Evolutionary conservation across 306 rosid species (phyloP).

Genomic region (Bauhinia variegata): DNA sequence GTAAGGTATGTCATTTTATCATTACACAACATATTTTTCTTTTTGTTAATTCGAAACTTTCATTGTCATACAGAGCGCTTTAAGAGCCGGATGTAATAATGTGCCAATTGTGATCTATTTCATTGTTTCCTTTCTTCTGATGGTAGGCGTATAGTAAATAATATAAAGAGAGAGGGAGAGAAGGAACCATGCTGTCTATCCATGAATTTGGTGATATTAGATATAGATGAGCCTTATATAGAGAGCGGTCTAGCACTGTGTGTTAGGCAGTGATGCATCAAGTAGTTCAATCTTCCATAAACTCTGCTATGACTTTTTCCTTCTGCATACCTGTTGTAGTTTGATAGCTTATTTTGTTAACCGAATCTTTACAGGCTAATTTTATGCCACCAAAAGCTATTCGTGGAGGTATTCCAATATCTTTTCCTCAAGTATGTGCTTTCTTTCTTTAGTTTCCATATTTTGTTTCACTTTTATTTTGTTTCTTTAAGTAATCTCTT

Average conservation of each 20-base stretch:
- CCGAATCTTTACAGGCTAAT: slow-evolving; percentile 55
- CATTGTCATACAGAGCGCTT: too few species aligned
- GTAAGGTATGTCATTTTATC: slow-evolving; percentile 57
- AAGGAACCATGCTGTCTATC: background rate
- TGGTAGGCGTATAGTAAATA: background rate
- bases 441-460: slow-evolving; percentile 25
- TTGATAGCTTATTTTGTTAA: background rate
- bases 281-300: slow-evolving; percentile 4
- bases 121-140: too few species aligned
- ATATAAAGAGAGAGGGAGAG: slow-evolving; percentile 1
- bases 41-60: too few species aligned
- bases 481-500: slow-evolving; percentile 6
- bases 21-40: too few species aligned
- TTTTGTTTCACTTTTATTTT: slow-evolving; percentile 12
- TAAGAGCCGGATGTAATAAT: background rate
- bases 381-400: slow-evolving; percentile 73
- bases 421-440: slow-evolving; percentile 76
- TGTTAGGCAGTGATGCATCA: background rate
- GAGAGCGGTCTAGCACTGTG: background rate
- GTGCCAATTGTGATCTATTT: background rate
- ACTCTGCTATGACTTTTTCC: background rate
- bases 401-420: slow-evolving; percentile 81
- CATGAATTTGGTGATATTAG: background rate
- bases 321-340: background rate
- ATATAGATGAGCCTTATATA: slow-evolving; percentile 2